These are phyloP conservation scores for Herpetomonas samuelpessoai DNA, from an alignment of 208 protist genomes.

Conservation along the genomic window DNA sequence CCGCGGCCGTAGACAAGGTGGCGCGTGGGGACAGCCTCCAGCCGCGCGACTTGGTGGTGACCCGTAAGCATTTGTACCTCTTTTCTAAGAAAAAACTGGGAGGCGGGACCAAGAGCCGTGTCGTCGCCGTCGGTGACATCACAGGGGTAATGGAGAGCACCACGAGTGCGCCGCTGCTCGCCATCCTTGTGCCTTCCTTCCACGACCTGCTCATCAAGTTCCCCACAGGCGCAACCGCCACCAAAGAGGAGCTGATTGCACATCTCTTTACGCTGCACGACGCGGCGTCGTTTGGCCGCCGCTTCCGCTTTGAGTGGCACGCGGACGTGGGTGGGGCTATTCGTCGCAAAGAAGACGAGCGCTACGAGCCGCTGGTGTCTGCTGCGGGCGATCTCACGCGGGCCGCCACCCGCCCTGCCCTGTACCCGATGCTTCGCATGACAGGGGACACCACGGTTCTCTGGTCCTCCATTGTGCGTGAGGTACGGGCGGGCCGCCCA, in stretches of 20 bases:
- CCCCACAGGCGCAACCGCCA: neutral
- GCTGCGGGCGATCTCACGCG: conserved; percentile 8
- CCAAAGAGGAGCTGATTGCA: conserved; percentile 59
- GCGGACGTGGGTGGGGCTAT: conserved; percentile 31
- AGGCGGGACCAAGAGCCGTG: conserved; percentile 13
- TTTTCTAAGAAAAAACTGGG: conserved; percentile 20
- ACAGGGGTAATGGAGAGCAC: conserved; percentile 53
- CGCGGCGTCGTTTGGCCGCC: conserved; percentile 23
- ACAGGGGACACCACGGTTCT: conserved; percentile 25
- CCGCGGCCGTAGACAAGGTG: conserved; percentile 50
- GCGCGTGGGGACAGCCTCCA: conserved; percentile 25
- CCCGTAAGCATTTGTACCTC: conserved; percentile 27
- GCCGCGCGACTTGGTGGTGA: conserved; percentile 42
- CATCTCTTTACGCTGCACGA: conserved; percentile 51
- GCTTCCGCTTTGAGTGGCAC: conserved; percentile 38
- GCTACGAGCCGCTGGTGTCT: conserved; percentile 4
- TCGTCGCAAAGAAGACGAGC: conserved; percentile 31
- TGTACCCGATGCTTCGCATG: conserved; percentile 25
- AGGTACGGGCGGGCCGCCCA: conserved; percentile 17
- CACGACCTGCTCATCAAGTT: conserved; percentile 62
- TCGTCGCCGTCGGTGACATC: conserved; percentile 43
- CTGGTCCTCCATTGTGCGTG: conserved; percentile 30
- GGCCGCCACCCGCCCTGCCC: conserved; percentile 18
- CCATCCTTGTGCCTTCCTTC: conserved; percentile 51
- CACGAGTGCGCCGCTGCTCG: conserved; percentile 26